Base-by-base conservation (phyloP, 495 filamentous ascomycete species). In the Penicillium verhagenii region DNA sequence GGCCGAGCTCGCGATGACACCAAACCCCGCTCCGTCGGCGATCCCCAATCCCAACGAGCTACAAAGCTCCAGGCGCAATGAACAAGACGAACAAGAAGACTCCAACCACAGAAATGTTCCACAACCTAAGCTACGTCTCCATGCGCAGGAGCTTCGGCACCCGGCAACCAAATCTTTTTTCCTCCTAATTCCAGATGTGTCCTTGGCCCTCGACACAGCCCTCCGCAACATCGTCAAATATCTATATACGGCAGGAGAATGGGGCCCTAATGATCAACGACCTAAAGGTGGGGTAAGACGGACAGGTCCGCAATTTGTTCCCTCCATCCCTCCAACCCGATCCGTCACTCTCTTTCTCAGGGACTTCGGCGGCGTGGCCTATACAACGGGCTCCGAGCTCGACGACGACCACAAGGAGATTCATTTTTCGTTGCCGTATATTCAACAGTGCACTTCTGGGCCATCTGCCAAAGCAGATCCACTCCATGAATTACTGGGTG, bases 361-460 rank as follows among this genome's bases (percentile, higher is more conserved):
- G 4, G 74, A 85, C 47, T 91, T 95, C 79, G 72, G 60, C 39
- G 92, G 92, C 16, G 86, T 97, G 7, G 94, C 94, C 29, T 94
- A 96, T 70, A 98, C 94, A 4, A 89, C 81, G 0, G 90, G 92
- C 56, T 82, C 74, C 13, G 89, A 92, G 33, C 79, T 96, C 6
- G 93, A 97, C 71, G 53, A 81, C 39, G 90, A 95, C 65, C 91
- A 97, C 75, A 97, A 98, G 65, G 91, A 96, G 64, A 96, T 98
- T 53, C 91, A 96, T 72, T 80, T 97, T 74, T 88, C 83, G 4
- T 82, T 91, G 10, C 72, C 81, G 48, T 96, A 96, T 72, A 86
- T 97, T 61, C 52, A 69, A 13, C 66, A 71, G 51, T 67, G 74
- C 52, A 70, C 76, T 2, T 75, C 75, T 9, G 51, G 46, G 0